phyloP scores from a whole-genome alignment of 2,329 filamentous ascomycete species.

The Xylaria hypoxylon region DNA sequence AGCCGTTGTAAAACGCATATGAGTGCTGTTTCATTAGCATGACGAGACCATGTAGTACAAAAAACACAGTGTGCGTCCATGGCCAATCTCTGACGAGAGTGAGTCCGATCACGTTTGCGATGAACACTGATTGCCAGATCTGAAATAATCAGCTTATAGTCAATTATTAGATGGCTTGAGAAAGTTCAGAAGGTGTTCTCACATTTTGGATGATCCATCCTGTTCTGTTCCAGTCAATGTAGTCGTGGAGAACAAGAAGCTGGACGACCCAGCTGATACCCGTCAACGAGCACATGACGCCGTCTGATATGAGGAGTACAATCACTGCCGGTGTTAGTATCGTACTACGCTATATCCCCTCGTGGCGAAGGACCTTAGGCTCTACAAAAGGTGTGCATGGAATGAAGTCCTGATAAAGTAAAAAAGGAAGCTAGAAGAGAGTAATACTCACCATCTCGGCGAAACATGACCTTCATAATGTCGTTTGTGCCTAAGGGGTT shows the following conservation, averaged over 20 bases:
- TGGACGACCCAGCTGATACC: slow-evolving; percentile 75
- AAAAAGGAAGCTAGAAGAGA: slow-evolving; percentile 7
- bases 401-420: not conserved
- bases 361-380: not conserved
- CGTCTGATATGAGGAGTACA: slow-evolving; percentile 72
- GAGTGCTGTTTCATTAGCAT: slow-evolving; percentile 89
- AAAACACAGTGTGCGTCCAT: slow-evolving; percentile 73
- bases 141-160: slow-evolving; percentile 43
- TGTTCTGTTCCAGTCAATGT: slow-evolving; percentile 72
- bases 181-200: slow-evolving; percentile 41
- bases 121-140: slow-evolving; percentile 76
- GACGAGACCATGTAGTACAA: slow-evolving; percentile 77
- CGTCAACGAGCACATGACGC: slow-evolving; percentile 74
- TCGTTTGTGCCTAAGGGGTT: slow-evolving; percentile 77
- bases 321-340: slow-evolving; percentile 53
- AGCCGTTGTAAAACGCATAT: slow-evolving; percentile 82
- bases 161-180: not conserved
- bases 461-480: slow-evolving; percentile 76
- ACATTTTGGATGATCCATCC: slow-evolving; percentile 82
- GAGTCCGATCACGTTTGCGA: slow-evolving; percentile 71
- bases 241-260: slow-evolving; percentile 67
- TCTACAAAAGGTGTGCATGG: not conserved
- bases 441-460: slow-evolving; percentile 56
- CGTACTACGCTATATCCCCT: not conserved
- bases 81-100: slow-evolving; percentile 80